phyloP scores from a whole-genome alignment of 352 stramenopile genomes.

The Phytophthora pinifolia region DNA sequence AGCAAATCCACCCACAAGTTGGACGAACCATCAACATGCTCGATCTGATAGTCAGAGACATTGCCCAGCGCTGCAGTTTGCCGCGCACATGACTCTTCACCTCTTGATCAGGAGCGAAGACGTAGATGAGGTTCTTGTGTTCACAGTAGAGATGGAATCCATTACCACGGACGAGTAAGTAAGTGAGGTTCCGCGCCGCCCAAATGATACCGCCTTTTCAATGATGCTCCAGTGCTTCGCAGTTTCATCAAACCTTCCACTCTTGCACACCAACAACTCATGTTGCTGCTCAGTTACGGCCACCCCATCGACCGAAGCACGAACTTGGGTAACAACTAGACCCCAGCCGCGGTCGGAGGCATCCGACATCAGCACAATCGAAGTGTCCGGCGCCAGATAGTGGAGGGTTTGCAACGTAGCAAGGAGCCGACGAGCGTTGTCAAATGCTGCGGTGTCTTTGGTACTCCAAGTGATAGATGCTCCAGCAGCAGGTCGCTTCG shows the following conservation, averaged over 20 bases:
- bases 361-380: neutral
- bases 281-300: constrained; percentile 1
- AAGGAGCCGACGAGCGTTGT: neutral
- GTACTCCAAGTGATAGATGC: too few relatives aligned
- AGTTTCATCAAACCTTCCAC: too few relatives aligned
- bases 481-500: too few relatives aligned
- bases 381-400: neutral
- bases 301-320: neutral
- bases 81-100: constrained; percentile 1
- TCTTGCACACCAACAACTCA: neutral
- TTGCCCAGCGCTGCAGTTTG: constrained; percentile 7
- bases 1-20: neutral
- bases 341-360: constrained; percentile 2
- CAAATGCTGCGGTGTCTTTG: too few relatives aligned
- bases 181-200: too few relatives aligned
- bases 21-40: neutral
- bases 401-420: neutral
- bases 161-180: too few relatives aligned
- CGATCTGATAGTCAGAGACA: neutral
- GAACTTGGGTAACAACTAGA: neutral
- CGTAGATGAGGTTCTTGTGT: neutral
- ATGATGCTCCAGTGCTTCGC: too few relatives aligned
- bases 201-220: too few relatives aligned
- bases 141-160: neutral
- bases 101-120: neutral